Evolutionary conservation across 352 stramenopile genomes (phyloP).

Genomic region (Pythium apleroticum): DNA sequence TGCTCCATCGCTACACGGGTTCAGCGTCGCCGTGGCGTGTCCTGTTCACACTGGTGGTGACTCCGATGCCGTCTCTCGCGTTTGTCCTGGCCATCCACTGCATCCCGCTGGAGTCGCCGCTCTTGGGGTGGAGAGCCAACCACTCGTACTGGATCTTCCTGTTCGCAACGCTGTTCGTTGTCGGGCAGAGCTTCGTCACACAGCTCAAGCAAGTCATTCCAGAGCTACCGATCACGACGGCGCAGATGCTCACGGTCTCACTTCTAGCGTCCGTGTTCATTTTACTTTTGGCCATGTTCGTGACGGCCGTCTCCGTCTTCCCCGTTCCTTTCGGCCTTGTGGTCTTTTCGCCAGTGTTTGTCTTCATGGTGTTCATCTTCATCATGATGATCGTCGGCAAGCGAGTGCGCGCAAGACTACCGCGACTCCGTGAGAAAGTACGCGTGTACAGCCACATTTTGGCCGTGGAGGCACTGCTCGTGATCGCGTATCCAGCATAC

Average conservation of each 20-base stretch:
- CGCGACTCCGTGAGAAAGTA: slow-evolving; percentile 1
- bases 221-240: slow-evolving; percentile 16
- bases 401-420: slow-evolving; percentile 1
- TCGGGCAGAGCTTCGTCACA: slow-evolving; percentile 20
- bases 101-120: slow-evolving; percentile 15
- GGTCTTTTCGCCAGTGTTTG: slow-evolving; percentile 17
- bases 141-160: slow-evolving; percentile 17
- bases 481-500: slow-evolving; percentile 23
- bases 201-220: slow-evolving; percentile 28
- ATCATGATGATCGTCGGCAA: slow-evolving; percentile 18
- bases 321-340: slow-evolving; percentile 27
- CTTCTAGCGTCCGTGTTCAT: slow-evolving; percentile 5
- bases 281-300: background rate
- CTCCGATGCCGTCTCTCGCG: slow-evolving; percentile 22
- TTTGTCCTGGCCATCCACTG: slow-evolving; percentile 23
- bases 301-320: slow-evolving; percentile 20
- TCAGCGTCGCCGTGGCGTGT: slow-evolving; percentile 11
- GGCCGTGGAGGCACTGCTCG: slow-evolving; percentile 16
- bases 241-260: slow-evolving; percentile 16
- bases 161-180: slow-evolving; percentile 10
- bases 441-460: slow-evolving; percentile 18
- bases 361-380: slow-evolving; percentile 3
- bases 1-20: slow-evolving; percentile 16
- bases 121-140: slow-evolving; percentile 12
- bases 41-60: slow-evolving; percentile 14